Base-by-base conservation (phyloP, 768 basidiomycete species). In the Tephrocybe rancida region DNA sequence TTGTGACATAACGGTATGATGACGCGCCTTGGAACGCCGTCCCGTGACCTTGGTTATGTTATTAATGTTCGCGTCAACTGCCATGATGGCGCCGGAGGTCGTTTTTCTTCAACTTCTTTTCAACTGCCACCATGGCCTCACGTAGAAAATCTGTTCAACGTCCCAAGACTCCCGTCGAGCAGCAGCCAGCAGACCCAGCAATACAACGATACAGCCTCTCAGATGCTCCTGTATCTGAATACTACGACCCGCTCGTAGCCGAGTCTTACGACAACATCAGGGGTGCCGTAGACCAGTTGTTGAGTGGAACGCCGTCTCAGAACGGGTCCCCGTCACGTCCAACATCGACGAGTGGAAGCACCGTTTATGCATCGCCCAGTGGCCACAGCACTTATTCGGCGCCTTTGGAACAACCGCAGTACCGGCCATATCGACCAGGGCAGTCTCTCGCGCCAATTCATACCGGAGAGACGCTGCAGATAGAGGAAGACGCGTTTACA, bases 391-490 rank as follows among this genome's bases (percentile, higher is more conserved):
- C 34, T 21, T 8, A 27, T 34, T 41, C 30, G 14, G 30, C 22
- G 6, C 13, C 46, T 29, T n/a, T 27, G 27, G 43, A 32, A 37
- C 46, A 30, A 5, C 61, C 19, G 45, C 61, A 68, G 48, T 78
- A 77, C 51, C 66, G 62, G 22, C 78, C 77, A 49, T 87, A 87
- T 57, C 78, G 83, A 51, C 85, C 83, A 22, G 85, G 85, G 2
- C 84, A 86, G 61, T 75, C 75, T 47, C 70, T 87, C 14, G 80
- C 74, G 29, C 84, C 85, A 0, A 86, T 87, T 38, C 72, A 81
- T 49, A 86, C 85, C 5, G 85, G 85, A 29, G 85, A 87, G 65
- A 85, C 84, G 0, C 72, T 86, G 18, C 78, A 85, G 44, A 63
- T 85, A 8, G 77, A 79, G 3, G 72, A 72, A 62, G 65, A 51